Evolutionary conservation across 164 flowering plant genomes (phyloP).

Genomic region (Tetrastigma voinierianum): DNA sequence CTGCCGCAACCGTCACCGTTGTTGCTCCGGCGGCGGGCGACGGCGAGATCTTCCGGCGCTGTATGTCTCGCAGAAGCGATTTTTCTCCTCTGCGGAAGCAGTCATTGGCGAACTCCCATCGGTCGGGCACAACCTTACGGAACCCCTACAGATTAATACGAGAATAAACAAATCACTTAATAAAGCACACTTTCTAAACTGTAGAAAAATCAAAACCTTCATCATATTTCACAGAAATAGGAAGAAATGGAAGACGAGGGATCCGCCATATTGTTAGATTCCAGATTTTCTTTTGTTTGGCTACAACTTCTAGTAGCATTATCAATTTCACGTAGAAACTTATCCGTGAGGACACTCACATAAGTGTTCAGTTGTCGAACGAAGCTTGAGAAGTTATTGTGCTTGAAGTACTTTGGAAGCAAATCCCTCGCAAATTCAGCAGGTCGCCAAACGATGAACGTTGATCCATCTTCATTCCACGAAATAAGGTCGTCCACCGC

Average conservation of each 20-base stretch:
- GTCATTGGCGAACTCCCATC: slow-evolving; percentile 91
- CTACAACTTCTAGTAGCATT: no score
- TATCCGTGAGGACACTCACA: slow-evolving; percentile 22
- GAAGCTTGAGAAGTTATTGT: slow-evolving; percentile 63
- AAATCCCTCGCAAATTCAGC: slow-evolving; percentile 67
- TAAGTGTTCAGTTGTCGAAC: slow-evolving; percentile 57
- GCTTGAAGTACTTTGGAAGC: slow-evolving; percentile 69
- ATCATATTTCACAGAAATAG: no score
- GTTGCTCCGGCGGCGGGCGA: slow-evolving; percentile 6
- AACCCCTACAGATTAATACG: slow-evolving; percentile 42
- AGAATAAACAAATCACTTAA: not conserved
- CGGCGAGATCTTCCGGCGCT: slow-evolving; percentile 59
- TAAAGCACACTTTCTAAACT: no score
- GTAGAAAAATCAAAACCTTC: no score
- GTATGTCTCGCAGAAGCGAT: slow-evolving; percentile 64
- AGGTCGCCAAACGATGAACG: slow-evolving; percentile 62
- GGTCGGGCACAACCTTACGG: slow-evolving; percentile 73
- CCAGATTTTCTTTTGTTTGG: no score
- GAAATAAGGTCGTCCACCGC: slow-evolving; percentile 50
- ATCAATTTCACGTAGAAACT: not conserved
- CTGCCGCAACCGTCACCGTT: slow-evolving; percentile 18
- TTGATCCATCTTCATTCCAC: slow-evolving; percentile 66
- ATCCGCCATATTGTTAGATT: no score
- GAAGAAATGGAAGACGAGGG: not conserved
- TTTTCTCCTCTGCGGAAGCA: slow-evolving; percentile 70